Evolutionary conservation across 2,329 filamentous ascomycete genomes (phyloP).

Genomic region (Diplodia seriata): DNA sequence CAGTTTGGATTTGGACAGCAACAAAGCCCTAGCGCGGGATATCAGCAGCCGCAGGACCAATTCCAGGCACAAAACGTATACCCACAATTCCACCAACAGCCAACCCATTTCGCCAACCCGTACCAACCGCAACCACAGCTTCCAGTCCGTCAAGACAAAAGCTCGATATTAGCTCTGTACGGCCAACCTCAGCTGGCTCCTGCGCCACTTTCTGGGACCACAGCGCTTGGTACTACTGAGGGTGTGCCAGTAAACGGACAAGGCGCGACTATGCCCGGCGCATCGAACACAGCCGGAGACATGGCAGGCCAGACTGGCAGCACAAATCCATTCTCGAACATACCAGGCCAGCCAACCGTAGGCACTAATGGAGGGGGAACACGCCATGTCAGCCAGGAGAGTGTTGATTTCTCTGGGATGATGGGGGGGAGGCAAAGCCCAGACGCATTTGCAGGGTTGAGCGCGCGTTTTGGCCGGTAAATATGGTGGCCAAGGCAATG

Average conservation of each 20-base stretch:
- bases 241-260: conserved; percentile 41
- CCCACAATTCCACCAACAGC: conserved; percentile 40
- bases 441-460: conserved; percentile 79
- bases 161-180: conserved; percentile 78
- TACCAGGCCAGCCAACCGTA: conserved; percentile 34
- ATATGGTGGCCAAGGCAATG: not conserved
- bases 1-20: conserved; percentile 37
- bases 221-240: conserved; percentile 33
- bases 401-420: conserved; percentile 68
- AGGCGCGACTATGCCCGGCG: conserved; percentile 49
- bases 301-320: conserved; percentile 47
- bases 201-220: conserved; percentile 46
- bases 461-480: conserved; percentile 52
- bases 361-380: conserved; percentile 34
- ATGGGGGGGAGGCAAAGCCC: conserved; percentile 75
- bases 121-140: conserved; percentile 47
- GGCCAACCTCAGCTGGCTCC: conserved; percentile 64
- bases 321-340: conserved; percentile 63
- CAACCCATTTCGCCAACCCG: conserved; percentile 43
- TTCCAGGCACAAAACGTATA: conserved; percentile 31
- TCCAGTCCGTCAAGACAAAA: conserved; percentile 66
- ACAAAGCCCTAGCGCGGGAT: conserved; percentile 34
- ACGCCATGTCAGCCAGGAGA: conserved; percentile 70
- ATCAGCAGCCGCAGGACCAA: conserved; percentile 33
- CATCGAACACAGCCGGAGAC: conserved; percentile 18